Conservation (phyloP, 345 rosid species). For the Arabidopsis arenosa region DNA sequence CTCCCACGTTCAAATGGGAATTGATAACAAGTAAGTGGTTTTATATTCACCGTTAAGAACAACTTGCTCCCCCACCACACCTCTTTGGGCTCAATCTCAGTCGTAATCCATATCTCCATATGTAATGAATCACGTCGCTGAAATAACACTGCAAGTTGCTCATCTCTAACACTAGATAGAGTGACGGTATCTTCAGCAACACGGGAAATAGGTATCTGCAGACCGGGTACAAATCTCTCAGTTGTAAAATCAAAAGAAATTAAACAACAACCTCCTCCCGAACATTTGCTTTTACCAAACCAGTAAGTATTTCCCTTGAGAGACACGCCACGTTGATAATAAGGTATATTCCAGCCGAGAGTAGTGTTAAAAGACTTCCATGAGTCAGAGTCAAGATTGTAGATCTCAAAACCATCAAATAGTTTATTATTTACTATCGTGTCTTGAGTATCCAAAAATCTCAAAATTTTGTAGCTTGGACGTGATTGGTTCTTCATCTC, state of each 20-base stretch:
- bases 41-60: not conserved
- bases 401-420: not conserved
- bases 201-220: not conserved
- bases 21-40: not conserved
- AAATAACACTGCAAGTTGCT: constrained; percentile 11
- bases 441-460: not conserved
- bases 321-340: not conserved
- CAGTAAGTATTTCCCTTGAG: not conserved
- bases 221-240: not conserved
- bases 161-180: constrained; percentile 2
- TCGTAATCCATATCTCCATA: constrained; percentile 1
- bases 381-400: constrained; percentile 4
- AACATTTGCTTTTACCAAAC: not conserved
- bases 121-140: not conserved
- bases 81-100: not conserved
- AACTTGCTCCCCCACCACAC: constrained; percentile 1
- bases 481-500: not conserved
- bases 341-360: not conserved
- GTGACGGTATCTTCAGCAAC: not conserved
- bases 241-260: constrained; percentile 11
- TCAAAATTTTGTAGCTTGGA: constrained; percentile 5
- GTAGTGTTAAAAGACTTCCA: not conserved
- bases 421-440: not conserved
- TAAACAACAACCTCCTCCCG: not conserved
- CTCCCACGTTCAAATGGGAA: not conserved